Evolutionary conservation across 257 asterid genomes (phyloP), one percentile per base, ranked within the genome.

Genomic region (Petunia axillaris): DNA sequence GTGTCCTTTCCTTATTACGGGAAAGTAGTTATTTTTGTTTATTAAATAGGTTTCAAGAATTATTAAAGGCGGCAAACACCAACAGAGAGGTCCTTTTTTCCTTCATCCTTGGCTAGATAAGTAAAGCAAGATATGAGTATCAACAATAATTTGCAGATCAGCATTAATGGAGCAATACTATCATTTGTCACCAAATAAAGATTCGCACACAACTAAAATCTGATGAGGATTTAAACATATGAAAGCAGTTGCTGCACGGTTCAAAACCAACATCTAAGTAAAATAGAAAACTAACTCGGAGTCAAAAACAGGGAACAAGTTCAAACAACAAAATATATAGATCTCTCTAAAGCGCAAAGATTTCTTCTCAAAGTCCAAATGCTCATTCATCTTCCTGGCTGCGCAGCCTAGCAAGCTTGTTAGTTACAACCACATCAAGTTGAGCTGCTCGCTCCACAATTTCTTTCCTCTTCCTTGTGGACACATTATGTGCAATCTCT

Each of bases 351-450:
- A 13, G 77, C 60, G 59, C 77, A 50, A 71, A 71, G 11, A 11
- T 71, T 60, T 71, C 44, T 71, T 71, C 3, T 0, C 1, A 13
- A 4, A 71, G 14, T 60, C 1, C 2, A 2, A 71, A 71, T 35
- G 64, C 88, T 89, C 81, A 93, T 88, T 93, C 97, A 53, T 93
- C 95, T 71, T 91, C 97, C 81, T 90, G 98, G 87, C 93, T 88
- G 67, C 88, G 91, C 83, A 91, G 64, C 81, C 95, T 84, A 60
- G 98, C 97, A 78, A 93, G 94, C 89, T 86, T 93, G 95, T 89
- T 93, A 1, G 95, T 87, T 36, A 90, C 90, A 37, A 88, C 96
- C 44, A 93, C 87, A 75, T 93, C 97, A 38, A 91, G 90, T 89
- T 91, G 95, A 13, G 96, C 82, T 4, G 96, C 94, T 39, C 93